Evolutionary conservation across 2,329 filamentous ascomycete genomes (phyloP).

Genomic region (Penicillium sp.): DNA sequence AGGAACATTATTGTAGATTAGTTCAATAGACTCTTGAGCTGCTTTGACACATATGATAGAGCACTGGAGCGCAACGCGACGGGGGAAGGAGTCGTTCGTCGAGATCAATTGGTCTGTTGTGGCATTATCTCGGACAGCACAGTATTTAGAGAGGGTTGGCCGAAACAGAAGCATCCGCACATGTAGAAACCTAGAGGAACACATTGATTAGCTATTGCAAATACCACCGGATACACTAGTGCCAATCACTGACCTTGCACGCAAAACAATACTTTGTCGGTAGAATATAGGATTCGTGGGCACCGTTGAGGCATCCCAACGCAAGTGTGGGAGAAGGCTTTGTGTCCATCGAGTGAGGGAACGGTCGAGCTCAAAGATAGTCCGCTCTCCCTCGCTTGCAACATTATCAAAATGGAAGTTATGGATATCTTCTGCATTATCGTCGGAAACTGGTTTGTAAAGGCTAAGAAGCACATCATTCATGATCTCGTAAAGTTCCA

Average conservation of each 20-base stretch:
- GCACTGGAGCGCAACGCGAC: slow-evolving; percentile 34
- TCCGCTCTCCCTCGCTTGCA: slow-evolving; percentile 23
- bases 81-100: slow-evolving; percentile 29
- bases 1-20: slow-evolving; percentile 31
- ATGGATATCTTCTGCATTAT: slow-evolving; percentile 25
- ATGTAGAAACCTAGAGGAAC: slow-evolving; percentile 29
- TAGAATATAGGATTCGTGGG: slow-evolving; percentile 24
- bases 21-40: slow-evolving; percentile 32
- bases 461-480: slow-evolving; percentile 34
- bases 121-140: slow-evolving; percentile 26
- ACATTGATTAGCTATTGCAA: background rate
- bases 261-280: slow-evolving; percentile 33
- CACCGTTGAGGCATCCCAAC: slow-evolving; percentile 2
- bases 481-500: slow-evolving; percentile 37
- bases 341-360: slow-evolving; percentile 31
- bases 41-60: slow-evolving; percentile 37
- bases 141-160: slow-evolving; percentile 33
- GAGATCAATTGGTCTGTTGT: slow-evolving; percentile 19
- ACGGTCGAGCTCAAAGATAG: slow-evolving; percentile 36
- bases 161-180: slow-evolving; percentile 35
- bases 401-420: slow-evolving; percentile 28
- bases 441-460: slow-evolving; percentile 27
- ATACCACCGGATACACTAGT: background rate
- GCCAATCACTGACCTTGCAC: slow-evolving; percentile 26
- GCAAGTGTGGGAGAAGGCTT: slow-evolving; percentile 29